phyloP scores from a whole-genome alignment of 2,329 filamentous ascomycete species.

The Thelonectria blattea region DNA sequence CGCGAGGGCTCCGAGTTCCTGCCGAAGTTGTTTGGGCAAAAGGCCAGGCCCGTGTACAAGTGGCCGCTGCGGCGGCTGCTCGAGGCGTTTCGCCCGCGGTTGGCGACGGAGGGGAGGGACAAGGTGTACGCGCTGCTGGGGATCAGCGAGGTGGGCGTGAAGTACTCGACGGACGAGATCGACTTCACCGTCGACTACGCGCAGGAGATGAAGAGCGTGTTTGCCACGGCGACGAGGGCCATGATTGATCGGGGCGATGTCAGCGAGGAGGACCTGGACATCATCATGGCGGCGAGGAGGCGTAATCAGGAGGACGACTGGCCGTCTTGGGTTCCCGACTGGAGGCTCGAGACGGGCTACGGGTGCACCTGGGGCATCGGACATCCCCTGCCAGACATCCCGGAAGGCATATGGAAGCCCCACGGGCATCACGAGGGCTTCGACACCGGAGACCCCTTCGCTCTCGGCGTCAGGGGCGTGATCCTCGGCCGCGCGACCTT shows the following conservation, averaged over 20 bases:
- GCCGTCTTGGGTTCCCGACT: constrained; percentile 33
- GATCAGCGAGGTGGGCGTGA: constrained; percentile 20
- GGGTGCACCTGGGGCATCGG: constrained; percentile 28
- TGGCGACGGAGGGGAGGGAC: constrained; percentile 26
- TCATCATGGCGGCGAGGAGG: constrained; percentile 26
- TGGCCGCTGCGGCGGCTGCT: constrained; percentile 25
- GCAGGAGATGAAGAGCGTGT: constrained; percentile 20
- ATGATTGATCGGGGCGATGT: constrained; percentile 20
- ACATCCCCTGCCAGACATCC: constrained; percentile 26
- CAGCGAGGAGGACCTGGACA: constrained; percentile 4
- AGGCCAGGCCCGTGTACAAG: constrained; percentile 18
- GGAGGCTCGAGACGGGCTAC: constrained; percentile 24
- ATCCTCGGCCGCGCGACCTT: constrained; percentile 16
- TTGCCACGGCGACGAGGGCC: constrained; percentile 18
- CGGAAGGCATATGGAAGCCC: not conserved
- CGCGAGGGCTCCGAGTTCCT: constrained; percentile 19
- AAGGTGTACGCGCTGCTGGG: constrained; percentile 28
- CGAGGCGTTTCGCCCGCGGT: constrained; percentile 20
- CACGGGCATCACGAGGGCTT: constrained; percentile 18
- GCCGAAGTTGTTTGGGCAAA: constrained; percentile 3
- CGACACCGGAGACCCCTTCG: not conserved
- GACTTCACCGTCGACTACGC: constrained; percentile 24
- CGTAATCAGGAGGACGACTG: constrained; percentile 17
- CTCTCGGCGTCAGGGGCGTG: constrained; percentile 17
- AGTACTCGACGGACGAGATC: not conserved